These are phyloP conservation scores for Backusella macrospora DNA, from an alignment of 192 early-diverging fungal genomes.

Conservation along the genomic window DNA sequence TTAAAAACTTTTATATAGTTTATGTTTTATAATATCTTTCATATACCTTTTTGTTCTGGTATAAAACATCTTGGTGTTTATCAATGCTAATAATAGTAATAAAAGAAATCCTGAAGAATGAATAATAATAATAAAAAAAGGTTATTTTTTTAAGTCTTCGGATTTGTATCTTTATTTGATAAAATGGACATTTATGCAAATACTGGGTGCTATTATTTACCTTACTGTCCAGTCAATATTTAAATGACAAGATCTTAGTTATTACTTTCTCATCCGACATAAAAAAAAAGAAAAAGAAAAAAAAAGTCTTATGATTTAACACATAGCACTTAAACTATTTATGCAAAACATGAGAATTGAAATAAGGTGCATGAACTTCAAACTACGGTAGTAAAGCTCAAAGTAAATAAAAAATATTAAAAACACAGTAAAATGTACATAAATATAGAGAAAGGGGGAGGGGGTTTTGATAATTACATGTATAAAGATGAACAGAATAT, in stretches of 20 bases:
- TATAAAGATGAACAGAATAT: neutral
- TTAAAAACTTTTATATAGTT: neutral
- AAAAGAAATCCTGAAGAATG: too few relatives aligned
- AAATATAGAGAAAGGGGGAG: too few relatives aligned
- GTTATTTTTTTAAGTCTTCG: neutral
- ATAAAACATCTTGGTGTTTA: neutral
- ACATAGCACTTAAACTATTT: neutral
- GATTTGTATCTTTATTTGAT: neutral
- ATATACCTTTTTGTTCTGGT: neutral
- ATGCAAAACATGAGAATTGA: slow-evolving; percentile 1
- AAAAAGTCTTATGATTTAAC: neutral
- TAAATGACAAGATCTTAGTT: neutral
- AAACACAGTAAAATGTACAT: neutral
- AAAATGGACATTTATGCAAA: neutral
- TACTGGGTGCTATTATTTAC: neutral
- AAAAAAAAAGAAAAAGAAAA: too few relatives aligned
- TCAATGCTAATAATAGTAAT: too few relatives aligned
- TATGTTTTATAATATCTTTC: neutral
- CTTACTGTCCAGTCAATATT: neutral
- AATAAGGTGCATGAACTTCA: neutral
- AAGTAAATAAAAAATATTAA: neutral
- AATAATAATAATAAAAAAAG: too few relatives aligned
- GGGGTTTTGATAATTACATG: too few relatives aligned
- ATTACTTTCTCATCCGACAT: neutral
- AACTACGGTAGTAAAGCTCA: neutral